Evolutionary conservation across 805 yeast species (phyloP), one percentile per base, ranked within the genome.

Genomic region (Ogataea haglerorum): DNA sequence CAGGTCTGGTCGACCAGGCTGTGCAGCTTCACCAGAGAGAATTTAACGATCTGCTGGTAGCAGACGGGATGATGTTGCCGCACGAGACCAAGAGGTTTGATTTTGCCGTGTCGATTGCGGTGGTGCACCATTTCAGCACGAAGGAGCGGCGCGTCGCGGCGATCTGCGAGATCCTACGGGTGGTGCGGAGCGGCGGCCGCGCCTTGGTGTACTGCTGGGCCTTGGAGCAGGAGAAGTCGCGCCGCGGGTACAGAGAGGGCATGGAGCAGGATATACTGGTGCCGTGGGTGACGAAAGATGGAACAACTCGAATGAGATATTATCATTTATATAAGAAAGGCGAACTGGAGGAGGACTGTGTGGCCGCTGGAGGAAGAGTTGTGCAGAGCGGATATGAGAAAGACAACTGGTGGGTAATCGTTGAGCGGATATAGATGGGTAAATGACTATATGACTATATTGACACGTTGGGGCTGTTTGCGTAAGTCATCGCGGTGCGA

Each of bases 131-230:
- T 60, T 89, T 93, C 66, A 76, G 95, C n/a, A 87, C 95, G 0
- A 75, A 74, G 14, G 83, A 80, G 46, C 73, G 99, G 56, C 71
- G 99, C 38, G 60, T 85, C 1, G 76, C 74, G 7, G 97, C 96
- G 1, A 80, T 93, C 6, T 51, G 52, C 10, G 85, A 84, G 44
- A 81, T 90, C 2, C 57, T 93, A 27, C 63, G 79, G 15, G 56
- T 59, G 21, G 59, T 93, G 38, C 69, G 60, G 30, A 40, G 48
- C 0, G 79, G 78, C 0, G 96, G 95, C 1, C 75, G 72, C 38
- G 85, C 87, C 0, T 65, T 93, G 53, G 75, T 93, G 6, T 93
- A 91, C 60, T 95, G 95, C 38, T 93, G 99, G 99, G 99, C 99
- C 0, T 63, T 93, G 38, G 99, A 93, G 50, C 99, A 93, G 61